Conservation (phyloP, 495 filamentous ascomycete species). For the Penicillium atrosanguineum region DNA sequence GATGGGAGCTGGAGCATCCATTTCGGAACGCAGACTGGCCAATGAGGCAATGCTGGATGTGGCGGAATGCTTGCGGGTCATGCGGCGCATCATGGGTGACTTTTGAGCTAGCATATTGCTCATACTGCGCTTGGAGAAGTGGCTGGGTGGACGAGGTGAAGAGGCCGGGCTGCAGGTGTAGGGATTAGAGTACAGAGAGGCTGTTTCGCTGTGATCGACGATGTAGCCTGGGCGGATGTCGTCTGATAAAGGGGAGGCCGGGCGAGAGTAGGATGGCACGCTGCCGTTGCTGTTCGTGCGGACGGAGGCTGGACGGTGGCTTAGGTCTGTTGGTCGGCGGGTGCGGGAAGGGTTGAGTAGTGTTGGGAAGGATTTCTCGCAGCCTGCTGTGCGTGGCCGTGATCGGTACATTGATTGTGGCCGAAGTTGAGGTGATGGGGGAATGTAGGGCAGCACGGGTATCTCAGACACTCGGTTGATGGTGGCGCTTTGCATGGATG, state of each 20-base stretch:
- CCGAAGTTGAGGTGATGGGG: conserved; percentile 12
- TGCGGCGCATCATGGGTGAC: conserved; percentile 28
- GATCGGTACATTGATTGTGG: conserved; percentile 12
- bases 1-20: conserved; percentile 40
- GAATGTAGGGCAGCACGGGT: conserved; percentile 22
- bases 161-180: conserved; percentile 25
- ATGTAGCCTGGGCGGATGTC: conserved; percentile 17
- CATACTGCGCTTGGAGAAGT: conserved; percentile 23
- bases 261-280: conserved; percentile 21
- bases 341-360: neutral
- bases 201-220: conserved; percentile 21
- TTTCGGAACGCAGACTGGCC: conserved; percentile 54
- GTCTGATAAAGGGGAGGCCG: conserved; percentile 16
- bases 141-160: conserved; percentile 16
- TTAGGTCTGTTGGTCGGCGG: conserved; percentile 21
- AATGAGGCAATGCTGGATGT: conserved; percentile 72
- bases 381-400: conserved; percentile 26
- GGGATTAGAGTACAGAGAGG: conserved; percentile 10
- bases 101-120: conserved; percentile 25
- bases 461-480: conserved; percentile 28
- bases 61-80: conserved; percentile 45
- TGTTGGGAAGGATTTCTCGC: conserved; percentile 22
- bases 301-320: conserved; percentile 25
- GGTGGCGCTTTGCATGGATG: conserved; percentile 13
- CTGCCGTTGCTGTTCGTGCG: conserved; percentile 32